Conservation (phyloP, 345 rosid species). For the Diplotaxis tenuifolia region DNA sequence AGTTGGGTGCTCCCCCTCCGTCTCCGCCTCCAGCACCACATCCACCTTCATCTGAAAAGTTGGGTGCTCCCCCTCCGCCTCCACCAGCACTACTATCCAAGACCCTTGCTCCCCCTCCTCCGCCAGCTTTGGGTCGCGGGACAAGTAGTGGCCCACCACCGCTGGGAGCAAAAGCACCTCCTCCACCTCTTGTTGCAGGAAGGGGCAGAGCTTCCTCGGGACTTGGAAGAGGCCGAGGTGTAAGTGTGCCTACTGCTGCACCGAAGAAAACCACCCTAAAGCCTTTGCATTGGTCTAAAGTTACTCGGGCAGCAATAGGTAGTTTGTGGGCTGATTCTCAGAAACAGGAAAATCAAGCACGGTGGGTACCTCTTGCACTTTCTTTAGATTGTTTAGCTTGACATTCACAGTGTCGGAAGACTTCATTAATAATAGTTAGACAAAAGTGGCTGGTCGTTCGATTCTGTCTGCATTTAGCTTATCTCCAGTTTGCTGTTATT, state of each 20-base stretch:
- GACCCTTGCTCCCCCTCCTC: conserved; percentile 50
- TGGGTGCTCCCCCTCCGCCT: conserved; percentile 38
- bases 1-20: conserved; percentile 26
- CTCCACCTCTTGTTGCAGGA: conserved; percentile 71
- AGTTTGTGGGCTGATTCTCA: conserved; percentile 96
- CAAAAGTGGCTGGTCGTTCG: not conserved
- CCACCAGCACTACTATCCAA: conserved; percentile 30
- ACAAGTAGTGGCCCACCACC: conserved; percentile 45
- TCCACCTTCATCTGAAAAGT: no score
- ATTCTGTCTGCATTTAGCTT: not conserved
- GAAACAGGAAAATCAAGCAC: conserved; percentile 74
- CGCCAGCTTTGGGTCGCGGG: conserved; percentile 47
- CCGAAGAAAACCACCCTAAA: conserved; percentile 71
- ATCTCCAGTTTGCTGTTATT: not conserved
- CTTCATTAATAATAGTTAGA: not conserved
- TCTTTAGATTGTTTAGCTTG: conserved; percentile 20
- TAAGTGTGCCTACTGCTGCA: conserved; percentile 44
- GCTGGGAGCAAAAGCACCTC: conserved; percentile 58
- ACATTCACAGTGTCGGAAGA: not conserved
- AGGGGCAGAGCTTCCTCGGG: conserved; percentile 55
- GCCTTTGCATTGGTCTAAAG: conserved; percentile 97
- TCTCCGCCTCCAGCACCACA: conserved; percentile 23
- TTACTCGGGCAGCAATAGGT: conserved; percentile 84
- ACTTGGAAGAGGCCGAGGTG: conserved; percentile 61
- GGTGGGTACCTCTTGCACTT: conserved; percentile 46